These are phyloP conservation scores for Pseudodiploospora longispora DNA, from an alignment of 2,329 filamentous ascomycete species.

Conservation along the genomic window DNA sequence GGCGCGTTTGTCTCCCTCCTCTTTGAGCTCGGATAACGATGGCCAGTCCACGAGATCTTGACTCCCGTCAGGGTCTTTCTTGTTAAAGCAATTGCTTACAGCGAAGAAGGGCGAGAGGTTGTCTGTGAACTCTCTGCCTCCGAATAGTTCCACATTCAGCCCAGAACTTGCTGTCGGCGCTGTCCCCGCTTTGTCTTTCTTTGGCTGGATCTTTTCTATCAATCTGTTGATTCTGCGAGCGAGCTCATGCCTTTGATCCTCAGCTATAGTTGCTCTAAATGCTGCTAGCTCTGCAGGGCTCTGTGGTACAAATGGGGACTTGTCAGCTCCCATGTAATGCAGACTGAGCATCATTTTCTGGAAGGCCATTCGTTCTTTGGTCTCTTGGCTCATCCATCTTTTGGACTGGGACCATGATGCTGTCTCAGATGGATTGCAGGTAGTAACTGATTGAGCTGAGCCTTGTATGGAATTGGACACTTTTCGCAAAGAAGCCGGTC, in stretches of 20 bases:
- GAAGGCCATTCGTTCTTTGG: constrained; percentile 25
- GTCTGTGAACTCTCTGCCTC: constrained; percentile 20
- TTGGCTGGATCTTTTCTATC: constrained; percentile 11
- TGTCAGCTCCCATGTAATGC: constrained; percentile 25
- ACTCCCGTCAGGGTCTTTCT: constrained; percentile 8
- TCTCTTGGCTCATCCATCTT: constrained; percentile 29
- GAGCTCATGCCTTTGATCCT: constrained; percentile 18
- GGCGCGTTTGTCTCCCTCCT: constrained; percentile 23
- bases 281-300: constrained; percentile 25
- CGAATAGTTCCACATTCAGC: constrained; percentile 14
- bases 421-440: constrained; percentile 8
- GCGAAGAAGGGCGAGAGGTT: constrained; percentile 26
- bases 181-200: constrained; percentile 7
- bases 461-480: background rate
- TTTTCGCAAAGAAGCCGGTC: background rate
- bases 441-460: background rate
- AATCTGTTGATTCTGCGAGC: constrained; percentile 15
- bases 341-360: constrained; percentile 28
- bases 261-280: constrained; percentile 22
- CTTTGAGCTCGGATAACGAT: constrained; percentile 26
- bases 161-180: constrained; percentile 2
- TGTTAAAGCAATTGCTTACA: constrained; percentile 24
- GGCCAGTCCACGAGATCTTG: constrained; percentile 23
- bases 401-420: constrained; percentile 31
- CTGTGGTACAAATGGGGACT: constrained; percentile 30